Percentiles rank a stretch among this genome's conserved stretches.
These are phyloP conservation scores for Monosporozyma unispora DNA, from an alignment of 805 yeast species.

Conservation along the genomic window DNA sequence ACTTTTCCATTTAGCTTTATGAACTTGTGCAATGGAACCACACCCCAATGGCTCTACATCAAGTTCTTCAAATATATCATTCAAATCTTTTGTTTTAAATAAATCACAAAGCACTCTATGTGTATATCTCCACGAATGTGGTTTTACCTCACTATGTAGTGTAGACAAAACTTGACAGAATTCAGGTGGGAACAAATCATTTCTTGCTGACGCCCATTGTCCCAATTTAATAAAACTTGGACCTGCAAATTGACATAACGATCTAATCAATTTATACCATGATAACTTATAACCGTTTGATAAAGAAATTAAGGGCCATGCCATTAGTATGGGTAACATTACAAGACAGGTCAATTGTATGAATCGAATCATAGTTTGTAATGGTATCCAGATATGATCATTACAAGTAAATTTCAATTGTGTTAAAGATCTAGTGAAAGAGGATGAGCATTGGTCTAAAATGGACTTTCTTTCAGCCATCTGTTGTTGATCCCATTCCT, in stretches of 20 bases:
- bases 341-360: conserved; percentile 58
- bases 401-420: conserved; percentile 7
- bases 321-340: conserved; percentile 49
- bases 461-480: background rate
- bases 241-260: conserved; percentile 75
- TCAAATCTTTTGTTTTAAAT: conserved; percentile 47
- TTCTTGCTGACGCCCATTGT: conserved; percentile 98
- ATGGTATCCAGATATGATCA: conserved; percentile 61
- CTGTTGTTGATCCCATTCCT: conserved; percentile 35
- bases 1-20: conserved; percentile 49
- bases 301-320: conserved; percentile 47
- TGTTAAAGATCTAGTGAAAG: background rate
- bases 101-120: conserved; percentile 37
- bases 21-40: conserved; percentile 98
- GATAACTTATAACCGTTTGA: conserved; percentile 31
- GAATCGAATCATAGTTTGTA: conserved; percentile 59
- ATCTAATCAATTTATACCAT: conserved; percentile 63
- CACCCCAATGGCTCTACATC: conserved; percentile 75
- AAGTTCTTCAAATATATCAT: conserved; percentile 75
- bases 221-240: conserved; percentile 89
- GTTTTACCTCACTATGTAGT: conserved; percentile 74
- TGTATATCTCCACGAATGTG: conserved; percentile 61
- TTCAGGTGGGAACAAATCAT: conserved; percentile 77
- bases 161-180: conserved; percentile 69
- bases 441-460: background rate